Conservation (phyloP, 768 basidiomycete species). For the Russula emetica region DNA sequence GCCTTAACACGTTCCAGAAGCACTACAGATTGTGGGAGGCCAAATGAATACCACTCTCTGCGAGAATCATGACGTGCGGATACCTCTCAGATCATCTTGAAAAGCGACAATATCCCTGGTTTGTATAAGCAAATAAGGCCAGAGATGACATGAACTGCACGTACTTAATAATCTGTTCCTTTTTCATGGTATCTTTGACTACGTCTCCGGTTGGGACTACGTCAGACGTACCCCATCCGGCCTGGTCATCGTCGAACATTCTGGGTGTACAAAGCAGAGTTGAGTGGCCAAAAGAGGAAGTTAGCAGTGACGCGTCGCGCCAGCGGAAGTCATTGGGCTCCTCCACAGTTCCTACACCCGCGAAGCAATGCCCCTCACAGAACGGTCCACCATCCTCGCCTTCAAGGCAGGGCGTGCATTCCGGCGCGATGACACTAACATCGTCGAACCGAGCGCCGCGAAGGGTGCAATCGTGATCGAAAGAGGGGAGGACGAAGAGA, state of each 20-base stretch:
- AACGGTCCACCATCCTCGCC: conserved; percentile 36
- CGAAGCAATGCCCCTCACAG: conserved; percentile 22
- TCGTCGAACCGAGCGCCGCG: conserved; percentile 59
- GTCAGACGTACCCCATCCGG: conserved; percentile 31
- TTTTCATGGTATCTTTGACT: conserved; percentile 69
- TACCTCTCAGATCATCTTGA: conserved; percentile 76
- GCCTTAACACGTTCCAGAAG: conserved; percentile 61
- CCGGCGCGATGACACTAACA: conserved; percentile 60
- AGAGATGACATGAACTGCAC: conserved; percentile 29
- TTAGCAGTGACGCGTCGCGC: conserved; percentile 21
- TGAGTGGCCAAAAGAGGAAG: conserved; percentile 11
- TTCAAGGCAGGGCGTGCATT: conserved; percentile 75
- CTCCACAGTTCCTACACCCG: background rate
- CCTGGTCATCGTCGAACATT: conserved; percentile 27
- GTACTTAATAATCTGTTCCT: conserved; percentile 75
- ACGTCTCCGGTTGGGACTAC: conserved; percentile 50
- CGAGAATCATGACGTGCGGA: background rate
- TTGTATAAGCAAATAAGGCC: conserved; percentile 2
- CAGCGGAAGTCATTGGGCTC: too few species aligned
- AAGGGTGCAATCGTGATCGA: conserved; percentile 72
- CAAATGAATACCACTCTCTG: background rate
- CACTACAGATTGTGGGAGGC: conserved; percentile 41
- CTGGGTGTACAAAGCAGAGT: background rate
- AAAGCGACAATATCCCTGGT: conserved; percentile 67
- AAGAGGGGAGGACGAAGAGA: conserved; percentile 66